Evolutionary conservation across 2,329 filamentous ascomycete genomes (phyloP).

Genomic region (Claviceps sp.): DNA sequence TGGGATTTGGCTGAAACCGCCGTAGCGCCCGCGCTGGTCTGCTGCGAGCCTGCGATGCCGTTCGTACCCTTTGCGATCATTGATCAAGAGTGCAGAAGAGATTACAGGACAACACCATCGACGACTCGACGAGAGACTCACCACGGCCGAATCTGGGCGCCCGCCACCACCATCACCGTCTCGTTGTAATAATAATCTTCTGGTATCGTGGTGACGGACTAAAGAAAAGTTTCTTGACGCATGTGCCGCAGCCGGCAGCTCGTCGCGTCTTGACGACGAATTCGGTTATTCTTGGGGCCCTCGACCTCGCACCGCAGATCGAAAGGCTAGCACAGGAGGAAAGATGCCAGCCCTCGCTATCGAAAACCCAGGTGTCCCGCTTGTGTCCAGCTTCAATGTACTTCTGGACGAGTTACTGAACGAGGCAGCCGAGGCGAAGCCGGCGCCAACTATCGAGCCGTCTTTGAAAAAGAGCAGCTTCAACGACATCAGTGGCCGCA

Average conservation of each 20-base stretch:
- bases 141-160: neutral
- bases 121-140: neutral
- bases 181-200: too few species aligned
- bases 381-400: constrained; percentile 37
- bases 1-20: too few species aligned
- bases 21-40: too few species aligned
- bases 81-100: neutral
- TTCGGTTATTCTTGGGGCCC: neutral
- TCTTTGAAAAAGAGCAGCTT: constrained; percentile 59
- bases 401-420: constrained; percentile 45
- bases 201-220: neutral
- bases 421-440: constrained; percentile 46
- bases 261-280: neutral
- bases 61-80: too few species aligned
- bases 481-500: constrained; percentile 30
- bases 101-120: neutral
- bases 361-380: constrained; percentile 34
- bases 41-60: too few species aligned
- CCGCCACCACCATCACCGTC: neutral
- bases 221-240: neutral
- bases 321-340: constrained; percentile 11
- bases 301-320: neutral
- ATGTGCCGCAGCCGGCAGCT: neutral
- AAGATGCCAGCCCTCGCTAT: constrained; percentile 37
- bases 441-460: constrained; percentile 52